Conservation (phyloP, 164 flowering plant species). For the Houttuynia cordata region DNA sequence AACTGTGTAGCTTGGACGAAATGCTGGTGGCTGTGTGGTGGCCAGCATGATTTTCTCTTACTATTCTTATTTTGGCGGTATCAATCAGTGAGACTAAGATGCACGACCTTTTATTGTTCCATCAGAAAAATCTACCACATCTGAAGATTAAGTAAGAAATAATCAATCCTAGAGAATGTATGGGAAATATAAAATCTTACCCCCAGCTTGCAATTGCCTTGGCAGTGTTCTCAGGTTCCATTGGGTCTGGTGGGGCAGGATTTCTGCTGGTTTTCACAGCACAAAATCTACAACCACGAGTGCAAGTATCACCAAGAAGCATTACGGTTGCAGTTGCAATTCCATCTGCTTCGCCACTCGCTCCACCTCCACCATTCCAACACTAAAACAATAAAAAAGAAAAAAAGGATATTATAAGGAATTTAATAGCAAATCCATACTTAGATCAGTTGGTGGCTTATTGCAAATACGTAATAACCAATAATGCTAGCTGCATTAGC, state of each 20-base stretch:
- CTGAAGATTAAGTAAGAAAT: too few relatives aligned
- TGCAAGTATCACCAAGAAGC: conserved; percentile 97
- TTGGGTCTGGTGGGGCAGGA: conserved; percentile 86
- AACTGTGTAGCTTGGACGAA: too few relatives aligned
- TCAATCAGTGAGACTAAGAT: too few relatives aligned
- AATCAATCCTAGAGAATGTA: background rate
- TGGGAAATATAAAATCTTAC: conserved; percentile 19
- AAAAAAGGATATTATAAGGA: background rate
- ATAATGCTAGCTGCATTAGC: too few relatives aligned
- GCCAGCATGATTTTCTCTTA: too few relatives aligned
- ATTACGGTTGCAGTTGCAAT: conserved; percentile 89
- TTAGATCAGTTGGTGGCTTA: background rate
- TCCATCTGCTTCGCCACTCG: conserved; percentile 47
- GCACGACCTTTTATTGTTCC: too few relatives aligned
- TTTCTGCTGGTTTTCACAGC: conserved; percentile 87
- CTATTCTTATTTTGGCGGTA: too few relatives aligned
- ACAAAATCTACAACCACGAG: conserved; percentile 95
- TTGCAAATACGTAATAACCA: too few relatives aligned
- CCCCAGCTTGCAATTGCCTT: conserved; percentile 92
- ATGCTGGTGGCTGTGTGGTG: too few relatives aligned
- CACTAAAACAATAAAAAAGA: conserved; percentile 30
- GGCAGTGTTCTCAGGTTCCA: conserved; percentile 93
- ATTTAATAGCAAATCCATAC: background rate
- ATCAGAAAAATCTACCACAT: too few relatives aligned
- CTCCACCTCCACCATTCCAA: conserved; percentile 79